phyloP scores from a whole-genome alignment of 805 yeast genomes.

The Candida peoriensis region DNA sequence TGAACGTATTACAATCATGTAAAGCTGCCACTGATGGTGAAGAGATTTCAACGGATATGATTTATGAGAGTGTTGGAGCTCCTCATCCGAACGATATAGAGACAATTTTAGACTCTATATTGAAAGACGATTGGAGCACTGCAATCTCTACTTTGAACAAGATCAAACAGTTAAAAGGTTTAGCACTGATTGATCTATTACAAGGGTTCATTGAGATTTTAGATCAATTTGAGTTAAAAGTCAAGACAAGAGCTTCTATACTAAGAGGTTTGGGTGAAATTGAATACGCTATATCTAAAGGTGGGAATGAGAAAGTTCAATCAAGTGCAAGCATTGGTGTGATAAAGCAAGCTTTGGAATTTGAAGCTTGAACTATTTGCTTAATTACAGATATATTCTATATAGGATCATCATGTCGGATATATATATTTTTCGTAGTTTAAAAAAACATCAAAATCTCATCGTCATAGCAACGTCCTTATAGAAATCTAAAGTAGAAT shows the following conservation, averaged over 20 bases:
- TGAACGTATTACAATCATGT: slow-evolving; percentile 93
- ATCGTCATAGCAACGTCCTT: background rate
- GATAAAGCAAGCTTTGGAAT: slow-evolving; percentile 48
- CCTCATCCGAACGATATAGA: slow-evolving; percentile 88
- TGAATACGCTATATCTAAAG: slow-evolving; percentile 86
- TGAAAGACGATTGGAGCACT: slow-evolving; percentile 86
- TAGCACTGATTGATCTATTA: slow-evolving; percentile 84
- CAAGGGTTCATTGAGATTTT: slow-evolving; percentile 71
- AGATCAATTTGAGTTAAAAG: slow-evolving; percentile 60
- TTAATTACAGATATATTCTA: too few relatives aligned
- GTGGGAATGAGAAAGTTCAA: slow-evolving; percentile 89
- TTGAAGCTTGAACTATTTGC: slow-evolving; percentile 23
- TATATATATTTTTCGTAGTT: too few relatives aligned
- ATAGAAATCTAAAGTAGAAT: too few relatives aligned
- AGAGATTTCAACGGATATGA: slow-evolving; percentile 65
- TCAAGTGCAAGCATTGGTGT: slow-evolving; percentile 87
- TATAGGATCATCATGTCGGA: background rate
- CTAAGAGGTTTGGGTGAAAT: slow-evolving; percentile 75
- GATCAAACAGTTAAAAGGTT: slow-evolving; percentile 68
- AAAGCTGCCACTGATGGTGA: slow-evolving; percentile 68
- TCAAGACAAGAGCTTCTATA: slow-evolving; percentile 56
- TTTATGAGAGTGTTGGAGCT: slow-evolving; percentile 93
- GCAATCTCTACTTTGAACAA: slow-evolving; percentile 61
- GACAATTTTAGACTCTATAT: slow-evolving; percentile 65
- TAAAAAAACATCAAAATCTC: slow-evolving; percentile 1